phyloP scores from a whole-genome alignment of 805 yeast genomes.

The Myxozyma lipomycoides region DNA sequence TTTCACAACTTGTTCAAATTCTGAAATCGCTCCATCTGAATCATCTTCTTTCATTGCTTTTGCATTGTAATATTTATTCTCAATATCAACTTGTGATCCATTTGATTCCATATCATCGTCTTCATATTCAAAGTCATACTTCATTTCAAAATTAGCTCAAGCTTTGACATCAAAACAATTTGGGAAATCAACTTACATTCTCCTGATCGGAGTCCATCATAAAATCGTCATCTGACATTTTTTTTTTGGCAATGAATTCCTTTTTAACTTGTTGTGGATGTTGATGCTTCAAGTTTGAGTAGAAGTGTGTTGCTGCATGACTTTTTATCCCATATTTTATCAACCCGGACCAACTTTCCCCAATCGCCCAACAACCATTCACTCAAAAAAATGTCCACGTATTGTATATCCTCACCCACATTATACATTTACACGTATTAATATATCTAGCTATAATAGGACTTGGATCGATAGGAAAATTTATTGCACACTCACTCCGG shows the following conservation, averaged over 20 bases:
- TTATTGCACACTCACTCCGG: neutral
- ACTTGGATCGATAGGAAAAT: neutral
- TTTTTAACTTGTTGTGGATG: too few species aligned
- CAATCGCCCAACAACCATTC: too few species aligned
- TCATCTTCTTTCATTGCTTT: slow-evolving; percentile 37
- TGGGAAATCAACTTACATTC: slow-evolving; percentile 31
- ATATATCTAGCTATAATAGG: slow-evolving; percentile 1
- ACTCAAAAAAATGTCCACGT: too few species aligned
- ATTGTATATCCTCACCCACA: too few species aligned
- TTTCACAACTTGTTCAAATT: slow-evolving; percentile 33
- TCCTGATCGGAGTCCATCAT: slow-evolving; percentile 42
- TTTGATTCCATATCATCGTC: slow-evolving; percentile 37
- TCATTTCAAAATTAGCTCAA: slow-evolving; percentile 6
- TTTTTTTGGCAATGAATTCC: too few species aligned
- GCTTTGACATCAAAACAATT: neutral
- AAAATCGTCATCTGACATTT: slow-evolving; percentile 41
- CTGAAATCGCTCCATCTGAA: slow-evolving; percentile 34
- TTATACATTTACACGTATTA: too few species aligned
- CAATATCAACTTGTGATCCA: slow-evolving; percentile 31
- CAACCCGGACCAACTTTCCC: too few species aligned
- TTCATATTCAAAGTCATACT: slow-evolving; percentile 41
- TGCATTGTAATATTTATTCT: slow-evolving; percentile 41
- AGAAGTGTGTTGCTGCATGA: too few species aligned
- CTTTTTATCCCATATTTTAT: too few species aligned
- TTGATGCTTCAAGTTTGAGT: too few species aligned